phyloP scores from a whole-genome alignment of 345 rosid genomes.

The Murraya paniculata region DNA sequence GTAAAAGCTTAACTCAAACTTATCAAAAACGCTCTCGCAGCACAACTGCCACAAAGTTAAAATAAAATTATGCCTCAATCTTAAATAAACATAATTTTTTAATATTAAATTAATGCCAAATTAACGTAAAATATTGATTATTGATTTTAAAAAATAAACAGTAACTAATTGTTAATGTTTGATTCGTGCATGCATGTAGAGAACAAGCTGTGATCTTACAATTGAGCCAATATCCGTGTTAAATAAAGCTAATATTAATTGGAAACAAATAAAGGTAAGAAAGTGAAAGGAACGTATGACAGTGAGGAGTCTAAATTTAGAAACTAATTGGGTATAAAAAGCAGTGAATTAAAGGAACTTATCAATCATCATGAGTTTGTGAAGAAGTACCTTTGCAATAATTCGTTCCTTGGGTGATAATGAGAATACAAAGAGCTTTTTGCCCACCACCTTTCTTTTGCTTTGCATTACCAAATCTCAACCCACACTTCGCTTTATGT shows the following conservation, averaged over 20 bases:
- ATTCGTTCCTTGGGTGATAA: neutral
- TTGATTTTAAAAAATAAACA: no score
- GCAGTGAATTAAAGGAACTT: neutral
- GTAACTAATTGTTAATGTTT: no score
- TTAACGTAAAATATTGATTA: no score
- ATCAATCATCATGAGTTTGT: neutral
- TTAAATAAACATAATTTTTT: no score
- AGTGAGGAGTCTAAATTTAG: neutral
- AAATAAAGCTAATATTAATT: neutral
- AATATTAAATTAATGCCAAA: no score
- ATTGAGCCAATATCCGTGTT: neutral
- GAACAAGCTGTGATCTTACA: neutral
- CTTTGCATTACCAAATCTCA: neutral
- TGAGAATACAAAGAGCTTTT: neutral
- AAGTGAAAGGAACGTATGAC: neutral
- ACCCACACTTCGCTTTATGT: neutral
- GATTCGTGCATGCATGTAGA: neutral
- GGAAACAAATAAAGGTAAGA: neutral
- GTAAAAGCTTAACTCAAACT: no score
- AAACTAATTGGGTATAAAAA: neutral
- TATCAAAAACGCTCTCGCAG: no score
- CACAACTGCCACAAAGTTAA: no score
- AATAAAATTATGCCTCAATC: no score
- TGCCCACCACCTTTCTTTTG: slow-evolving; percentile 1
- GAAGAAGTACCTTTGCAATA: neutral